Evolutionary conservation across 192 early-diverging fungal genomes (phyloP).

Genomic region (Rhizoclosmatium globosum): DNA sequence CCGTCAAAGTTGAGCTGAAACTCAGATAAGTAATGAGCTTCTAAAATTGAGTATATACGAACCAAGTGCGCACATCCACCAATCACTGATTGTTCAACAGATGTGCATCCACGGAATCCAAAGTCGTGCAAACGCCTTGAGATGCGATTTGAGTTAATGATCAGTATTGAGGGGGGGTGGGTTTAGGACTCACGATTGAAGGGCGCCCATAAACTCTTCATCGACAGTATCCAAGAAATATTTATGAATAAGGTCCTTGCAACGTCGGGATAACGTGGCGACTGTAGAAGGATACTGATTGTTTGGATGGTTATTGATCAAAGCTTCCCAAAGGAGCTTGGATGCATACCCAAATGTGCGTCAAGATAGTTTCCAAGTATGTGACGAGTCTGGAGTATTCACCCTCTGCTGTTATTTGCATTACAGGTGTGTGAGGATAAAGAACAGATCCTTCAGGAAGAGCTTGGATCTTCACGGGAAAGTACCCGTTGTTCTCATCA

Average conservation of each 20-base stretch:
- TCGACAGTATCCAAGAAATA: constrained; percentile 76
- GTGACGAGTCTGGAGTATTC: constrained; percentile 82
- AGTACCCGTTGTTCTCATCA: constrained; percentile 82
- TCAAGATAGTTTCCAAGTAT: constrained; percentile 83
- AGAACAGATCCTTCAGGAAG: constrained; percentile 83
- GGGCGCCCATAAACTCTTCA: constrained; percentile 55
- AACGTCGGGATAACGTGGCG: constrained; percentile 79
- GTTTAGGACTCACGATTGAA: constrained; percentile 52
- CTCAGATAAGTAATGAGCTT: background rate
- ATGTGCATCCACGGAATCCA: constrained; percentile 90
- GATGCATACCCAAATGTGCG: constrained; percentile 77
- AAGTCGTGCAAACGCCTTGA: constrained; percentile 83
- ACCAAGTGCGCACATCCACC: constrained; percentile 86
- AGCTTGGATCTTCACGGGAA: constrained; percentile 83
- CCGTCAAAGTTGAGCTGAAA: constrained; percentile 80
- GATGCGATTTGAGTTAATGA: background rate
- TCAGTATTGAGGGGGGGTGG: background rate
- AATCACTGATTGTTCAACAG: constrained; percentile 85
- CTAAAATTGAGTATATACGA: constrained; percentile 17
- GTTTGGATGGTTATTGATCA: background rate
- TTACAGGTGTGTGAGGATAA: constrained; percentile 83
- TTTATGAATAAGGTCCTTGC: constrained; percentile 65
- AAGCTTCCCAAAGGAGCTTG: background rate
- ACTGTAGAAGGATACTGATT: constrained; percentile 84
- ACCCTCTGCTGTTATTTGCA: constrained; percentile 77